Conservation (phyloP, 768 basidiomycete genomes). For the Kondoa malvinella region DNA sequence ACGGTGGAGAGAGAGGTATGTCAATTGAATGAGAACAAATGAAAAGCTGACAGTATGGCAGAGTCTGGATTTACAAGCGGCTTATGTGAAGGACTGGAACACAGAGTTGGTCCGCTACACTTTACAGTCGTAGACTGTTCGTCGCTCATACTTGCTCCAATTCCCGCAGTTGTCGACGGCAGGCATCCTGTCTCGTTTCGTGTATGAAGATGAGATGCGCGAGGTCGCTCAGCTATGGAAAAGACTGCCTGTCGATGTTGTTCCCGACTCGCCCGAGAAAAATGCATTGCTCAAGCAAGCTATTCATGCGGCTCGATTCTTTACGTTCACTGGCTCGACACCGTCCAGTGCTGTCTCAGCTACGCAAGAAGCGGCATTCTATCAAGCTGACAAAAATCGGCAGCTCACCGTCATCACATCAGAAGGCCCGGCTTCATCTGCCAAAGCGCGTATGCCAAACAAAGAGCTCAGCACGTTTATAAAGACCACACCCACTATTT, state of each 20-base stretch:
- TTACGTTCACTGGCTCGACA: slow-evolving; percentile 73
- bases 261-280: slow-evolving; percentile 18
- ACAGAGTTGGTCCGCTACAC: slow-evolving; percentile 47
- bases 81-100: slow-evolving; percentile 46
- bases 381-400: slow-evolving; percentile 40
- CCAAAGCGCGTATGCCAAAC: slow-evolving; percentile 57
- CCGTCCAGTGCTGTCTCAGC: slow-evolving; percentile 62
- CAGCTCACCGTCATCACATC: slow-evolving; percentile 58
- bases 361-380: slow-evolving; percentile 61
- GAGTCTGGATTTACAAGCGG: slow-evolving; percentile 39
- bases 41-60: too few relatives aligned
- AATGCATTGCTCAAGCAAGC: slow-evolving; percentile 6
- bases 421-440: slow-evolving; percentile 49
- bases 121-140: background rate
- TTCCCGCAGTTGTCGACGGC: slow-evolving; percentile 40
- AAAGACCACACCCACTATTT: slow-evolving; percentile 57
- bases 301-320: slow-evolving; percentile 68
- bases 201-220: slow-evolving; percentile 67
- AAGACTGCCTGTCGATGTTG: slow-evolving; percentile 33
- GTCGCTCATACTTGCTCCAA: background rate
- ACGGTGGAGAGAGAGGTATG: slow-evolving; percentile 86
- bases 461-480: slow-evolving; percentile 58
- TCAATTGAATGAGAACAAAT: too few relatives aligned
- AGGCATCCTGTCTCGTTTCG: slow-evolving; percentile 60
- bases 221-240: slow-evolving; percentile 49